Evolutionary conservation across 305 asterid genomes (phyloP).

Genomic region (Andrographis paniculata): DNA sequence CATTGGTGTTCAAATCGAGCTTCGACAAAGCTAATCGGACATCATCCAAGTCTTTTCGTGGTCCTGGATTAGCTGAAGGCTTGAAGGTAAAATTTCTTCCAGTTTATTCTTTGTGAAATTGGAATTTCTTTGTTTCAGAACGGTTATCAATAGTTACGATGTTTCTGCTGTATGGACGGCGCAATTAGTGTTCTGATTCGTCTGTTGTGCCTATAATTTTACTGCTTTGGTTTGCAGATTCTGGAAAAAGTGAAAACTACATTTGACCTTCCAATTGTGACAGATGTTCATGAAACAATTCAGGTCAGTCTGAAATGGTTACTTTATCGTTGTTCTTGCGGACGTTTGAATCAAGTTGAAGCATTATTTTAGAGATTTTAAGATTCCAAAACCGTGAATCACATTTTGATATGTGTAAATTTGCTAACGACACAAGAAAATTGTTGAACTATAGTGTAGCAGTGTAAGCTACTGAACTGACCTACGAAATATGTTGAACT

Average conservation of each 20-base stretch:
- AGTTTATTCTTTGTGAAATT: too few species aligned
- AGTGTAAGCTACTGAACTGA: too few species aligned
- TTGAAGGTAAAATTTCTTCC: conserved; percentile 30
- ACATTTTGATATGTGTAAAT: too few species aligned
- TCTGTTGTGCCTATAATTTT: not conserved
- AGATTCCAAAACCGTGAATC: not conserved
- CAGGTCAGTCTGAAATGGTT: conserved; percentile 41
- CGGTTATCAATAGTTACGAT: not conserved
- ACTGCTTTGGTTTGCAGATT: conserved; percentile 33
- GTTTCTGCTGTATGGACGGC: not conserved
- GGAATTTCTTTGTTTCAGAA: not conserved
- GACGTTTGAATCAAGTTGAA: not conserved
- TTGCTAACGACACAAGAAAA: too few species aligned
- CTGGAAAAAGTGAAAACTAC: conserved; percentile 78
- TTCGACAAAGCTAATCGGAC: conserved; percentile 74
- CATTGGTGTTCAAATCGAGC: conserved; percentile 65
- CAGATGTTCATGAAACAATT: conserved; percentile 77
- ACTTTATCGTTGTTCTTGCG: not conserved
- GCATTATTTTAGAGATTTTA: not conserved
- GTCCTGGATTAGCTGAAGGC: conserved; percentile 64
- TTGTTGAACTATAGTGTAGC: too few species aligned
- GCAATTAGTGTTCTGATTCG: not conserved
- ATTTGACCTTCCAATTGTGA: conserved; percentile 69
- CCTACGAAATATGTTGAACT: too few species aligned
- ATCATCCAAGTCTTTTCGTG: conserved; percentile 65